Evolutionary conservation across 192 early-diverging fungal species (phyloP), one percentile per base, ranked within the genome.

Genomic region (Geranomyces variabilis): DNA sequence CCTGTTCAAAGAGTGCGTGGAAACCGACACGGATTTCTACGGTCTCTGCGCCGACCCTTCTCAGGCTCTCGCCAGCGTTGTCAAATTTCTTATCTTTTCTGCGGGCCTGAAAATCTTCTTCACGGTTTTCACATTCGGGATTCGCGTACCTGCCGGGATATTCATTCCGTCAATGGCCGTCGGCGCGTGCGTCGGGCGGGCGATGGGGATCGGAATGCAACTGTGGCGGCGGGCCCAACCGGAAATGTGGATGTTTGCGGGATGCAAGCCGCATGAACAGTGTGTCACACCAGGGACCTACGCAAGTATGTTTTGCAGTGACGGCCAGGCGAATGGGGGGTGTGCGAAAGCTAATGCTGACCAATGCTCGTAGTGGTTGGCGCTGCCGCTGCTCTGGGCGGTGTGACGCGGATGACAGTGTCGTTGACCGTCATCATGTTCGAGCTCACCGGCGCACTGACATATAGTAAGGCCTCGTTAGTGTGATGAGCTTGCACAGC

Each of bases 231-330:
- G 73, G 22, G 47, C 67, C 7, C 65, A 75, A 87, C 94, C 59
- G 61, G 83, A 63, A 79, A 85, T 73, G 73, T 79, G 81, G 53
- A 66, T 94, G 48, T 97, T 97, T 77, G 73, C 90, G 26, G 80
- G 83, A 28, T 97, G 96, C 69, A 86, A 87, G 24, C 81, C 89
- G 9, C 92, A 93, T 74, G 77, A 86, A 3, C 81, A 88, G 24
- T 99, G 96, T 70, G 91, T 99, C 15, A 95, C 92, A 1, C 96
- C 94, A 4, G 97, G 95, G 21, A 94, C 92, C 0, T 99, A 99
- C 77, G 94, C 96, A 34, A 79, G 75, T 70, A 41, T 66, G 75
- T 71, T 41, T 41, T 3, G 36, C 36, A n/a, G n/a, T n/a, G n/a
- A 0, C 0, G 0, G 14, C 34, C 12, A 41, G 10, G 36, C 5